Evolutionary conservation across 805 yeast genomes (phyloP), one percentile per base, ranked within the genome.

Genomic region (Starmerella floris): DNA sequence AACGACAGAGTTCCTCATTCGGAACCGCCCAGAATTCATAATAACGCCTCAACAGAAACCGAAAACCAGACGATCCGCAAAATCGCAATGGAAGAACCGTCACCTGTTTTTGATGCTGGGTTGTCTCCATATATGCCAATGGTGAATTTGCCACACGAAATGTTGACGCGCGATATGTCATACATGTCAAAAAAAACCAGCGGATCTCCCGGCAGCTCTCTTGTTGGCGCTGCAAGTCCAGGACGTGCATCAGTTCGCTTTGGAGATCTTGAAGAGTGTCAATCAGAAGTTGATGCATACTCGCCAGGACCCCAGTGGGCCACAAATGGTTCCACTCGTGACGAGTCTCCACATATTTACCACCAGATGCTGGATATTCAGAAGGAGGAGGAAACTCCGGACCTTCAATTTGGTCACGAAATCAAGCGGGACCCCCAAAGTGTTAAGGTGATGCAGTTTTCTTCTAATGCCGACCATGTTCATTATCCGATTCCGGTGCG

Each of bases 401-500:
- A 17, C 15, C 11, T 30, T n/a, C 17, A 9, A 16, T 30, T 30
- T 11, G 8, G 30, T 9, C 42, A 9, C 23, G 34, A 37, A n/a
- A 38, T 38, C 38, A 28, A 30, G 15, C 41, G 34, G 19, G 15
- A 30, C 10, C 39, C 42, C 5, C 38, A 36, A 23, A 25, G 31
- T 6, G 39, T 36, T 11, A 10, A 23, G 15, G 32, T 20, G 4
- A 15, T 36, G 32, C 25, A 9, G 5, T 20, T 19, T 13, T 22
- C 23, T n/a, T 5, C 21, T 5, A n/a, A 13, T 27, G 30, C 5
- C 17, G 27, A 22, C 8, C 27, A 34, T 13, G 23, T 13, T 15
- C 35, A 31, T 13, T n/a, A 23, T 16, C 37, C 23, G n/a, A 10
- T 9, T 17, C 23, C 23, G 10, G 10, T 5, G 19, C 28, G 27